Base-by-base conservation (phyloP, 2,329 filamentous ascomycete genomes). In the Penicillium sclerotigenum region DNA sequence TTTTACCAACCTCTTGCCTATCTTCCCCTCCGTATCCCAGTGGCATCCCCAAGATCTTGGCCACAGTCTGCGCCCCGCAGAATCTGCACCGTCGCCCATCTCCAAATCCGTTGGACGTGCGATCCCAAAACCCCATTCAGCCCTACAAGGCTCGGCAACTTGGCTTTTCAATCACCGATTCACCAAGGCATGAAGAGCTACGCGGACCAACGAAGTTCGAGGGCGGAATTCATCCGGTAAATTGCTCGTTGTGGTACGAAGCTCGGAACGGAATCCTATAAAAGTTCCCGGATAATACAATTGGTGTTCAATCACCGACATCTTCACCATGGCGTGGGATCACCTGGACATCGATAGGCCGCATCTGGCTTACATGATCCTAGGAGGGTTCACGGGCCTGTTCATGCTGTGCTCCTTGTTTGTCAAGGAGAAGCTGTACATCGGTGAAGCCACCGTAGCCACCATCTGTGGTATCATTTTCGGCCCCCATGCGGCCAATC, bases 391-490 rank as follows among this genome's bases (percentile, higher is more conserved):
- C 79, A 99, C 94, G 65, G 91, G 89, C 58, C 80, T 99, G 67
- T 99, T 99, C 79, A 99, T 99, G 94, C 81, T 99, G 58, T 96
- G 91, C 75, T 99, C 94, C 58, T 91, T 95, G 53, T 87, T 97
- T 71, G 96, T 99, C 79, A 99, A 99, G 81, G 94, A 99, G 81
- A 89, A 90, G 73, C 83, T 97, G 70, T 99, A 99, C 79, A 99
- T 99, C 73, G 94, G 94, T 71, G 94, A 99, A 82, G 94, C 94
- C 48, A 97, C 94, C 1, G 90, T 99, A 42, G 86, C 86, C n/a
- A 87, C 86, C 0, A 73, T 88, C 13, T 88, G 85, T 67, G 86
- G 86, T 60, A 86, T 89, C 70, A 86, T 88, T 52, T 87, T 89
- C 60, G 86, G 86, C 1, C 86, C 85, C 4, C 83, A 87, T 73